Base-by-base conservation (phyloP, 2,329 filamentous ascomycete species). In the Leptographium radiaticola region DNA sequence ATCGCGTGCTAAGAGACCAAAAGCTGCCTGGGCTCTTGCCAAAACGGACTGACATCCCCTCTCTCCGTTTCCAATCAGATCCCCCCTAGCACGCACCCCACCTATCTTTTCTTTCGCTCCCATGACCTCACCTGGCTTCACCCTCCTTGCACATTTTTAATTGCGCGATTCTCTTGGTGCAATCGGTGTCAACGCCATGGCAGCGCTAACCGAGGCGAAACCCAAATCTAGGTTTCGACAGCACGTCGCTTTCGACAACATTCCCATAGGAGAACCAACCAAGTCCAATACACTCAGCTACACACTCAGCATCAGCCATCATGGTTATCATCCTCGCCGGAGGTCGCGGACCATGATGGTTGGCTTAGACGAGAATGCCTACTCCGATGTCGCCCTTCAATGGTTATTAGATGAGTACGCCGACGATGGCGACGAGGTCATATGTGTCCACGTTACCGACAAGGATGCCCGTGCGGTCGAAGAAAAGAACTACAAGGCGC, bases 371-470 rank as follows among this genome's bases (percentile, higher is more conserved):
- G 87, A 91, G 63, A 89, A 95, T 62, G 80, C 88, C 55, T 95
- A 95, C 68, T 95, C 89, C 8, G 87, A 95, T 58, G 93, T 91
- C 68, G 90, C 90, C 16, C 74, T 96, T 18, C 87, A 94, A 67
- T 96, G 89, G 89, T 76, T 95, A 51, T 80, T 96, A 42, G 88
- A 94, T 62, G 89, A 95, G 69, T 76, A 95, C 54, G 88, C 95
- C 43, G 89, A 95, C 62, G 90, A 95, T 63, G 89, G 90, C 18
- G 90, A 96, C 65, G 89, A 95, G 68, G 84, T 96, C 55, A 86
- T 96, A 10, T 96, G 90, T 68, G 78, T 96, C 49, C 79, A 88
- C 52, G 90, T 95, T 2, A 79, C 95, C 45, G 89, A 95, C 64
- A 90, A 87, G 64, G 87, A 91, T 59, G 78, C 83, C 51, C 86